Percentiles rank a stretch among this genome's conserved stretches.
These are phyloP conservation scores for Argentina anserina DNA, from an alignment of 306 rosid species.

Conservation along the genomic window DNA sequence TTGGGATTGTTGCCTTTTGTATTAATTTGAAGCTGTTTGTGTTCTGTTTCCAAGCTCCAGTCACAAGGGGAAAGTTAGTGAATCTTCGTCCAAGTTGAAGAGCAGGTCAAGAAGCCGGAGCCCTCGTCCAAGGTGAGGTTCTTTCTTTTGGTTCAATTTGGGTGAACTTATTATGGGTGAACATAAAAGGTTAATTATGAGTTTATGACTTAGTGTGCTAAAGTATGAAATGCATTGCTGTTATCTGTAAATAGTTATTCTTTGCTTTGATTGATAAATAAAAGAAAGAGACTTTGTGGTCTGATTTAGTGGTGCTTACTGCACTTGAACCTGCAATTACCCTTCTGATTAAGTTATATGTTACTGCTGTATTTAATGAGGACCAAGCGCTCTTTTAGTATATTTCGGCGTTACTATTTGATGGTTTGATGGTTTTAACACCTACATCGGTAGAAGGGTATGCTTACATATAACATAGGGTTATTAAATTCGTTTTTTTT, in stretches of 20 bases:
- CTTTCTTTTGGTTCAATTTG: conserved; percentile 3
- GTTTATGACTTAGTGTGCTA: background rate
- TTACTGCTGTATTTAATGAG: background rate
- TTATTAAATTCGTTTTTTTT: background rate
- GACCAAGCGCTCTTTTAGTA: too few species aligned
- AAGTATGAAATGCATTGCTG: background rate
- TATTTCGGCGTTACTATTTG: background rate
- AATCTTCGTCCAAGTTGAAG: conserved; percentile 44
- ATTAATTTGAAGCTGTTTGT: background rate
- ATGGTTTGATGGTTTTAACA: background rate
- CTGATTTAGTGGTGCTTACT: background rate
- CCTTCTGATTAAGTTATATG: background rate
- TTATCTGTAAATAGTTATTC: background rate
- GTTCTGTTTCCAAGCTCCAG: conserved; percentile 22
- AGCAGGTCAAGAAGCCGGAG: conserved; percentile 62
- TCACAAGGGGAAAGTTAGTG: conserved; percentile 56
- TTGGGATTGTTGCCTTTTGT: background rate
- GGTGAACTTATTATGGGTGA: background rate
- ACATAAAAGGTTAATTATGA: background rate
- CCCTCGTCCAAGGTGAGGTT: conserved; percentile 65
- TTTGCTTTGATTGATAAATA: background rate
- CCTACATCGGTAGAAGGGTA: background rate
- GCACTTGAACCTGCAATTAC: background rate
- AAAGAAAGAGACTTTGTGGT: background rate
- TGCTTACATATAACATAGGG: background rate